Base-by-base conservation (phyloP, 163 green algal species). In the Smithsoniella earleae region DNA sequence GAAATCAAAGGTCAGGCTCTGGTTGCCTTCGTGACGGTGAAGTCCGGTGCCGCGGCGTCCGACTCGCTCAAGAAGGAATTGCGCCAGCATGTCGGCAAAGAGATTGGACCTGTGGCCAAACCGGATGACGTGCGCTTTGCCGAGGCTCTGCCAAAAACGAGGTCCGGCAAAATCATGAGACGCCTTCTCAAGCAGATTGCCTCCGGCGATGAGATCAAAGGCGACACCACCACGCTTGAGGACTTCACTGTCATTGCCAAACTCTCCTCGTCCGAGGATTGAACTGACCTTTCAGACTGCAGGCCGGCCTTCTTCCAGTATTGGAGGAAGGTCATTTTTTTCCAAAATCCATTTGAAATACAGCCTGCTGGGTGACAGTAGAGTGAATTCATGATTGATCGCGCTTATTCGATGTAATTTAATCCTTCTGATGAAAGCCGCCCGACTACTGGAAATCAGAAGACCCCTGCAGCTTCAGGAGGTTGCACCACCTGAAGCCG, bases 141-240 rank as follows among this genome's bases (percentile, higher is more conserved):
- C 10, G 77, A 80, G 63, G 89, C 84, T 13, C 83, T 97, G 73
- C 92, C 92, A 49, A 97, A 97, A 83, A 97, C 89, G 0, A 84
- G 91, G 1, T 89, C 76, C 2, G 91, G 92, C 52, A 97, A 97
- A 82, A 97, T 97, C 80, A 96, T 97, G 90, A 86, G 91, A 27
- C 83, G 92, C 62, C 81, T 90, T 30, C 73, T 90, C 74, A 78
- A 85, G 49, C 88, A 90, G 76, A 86, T 94, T 69, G 79, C 84
- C 2, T 81, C 80, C 54, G 80, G 84, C 25, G 80, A 93, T 44
- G 78, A 86, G 20, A 54, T 89, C 76, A 77, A 90, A 34, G 86
- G 86, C 16, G 85, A 90, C 79, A 87, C 73, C 3, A 89, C 82
- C 20, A 93, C 86, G n/a, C 78, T 93, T 30, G 87, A 86, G 37